Base-by-base conservation (phyloP, 371 early-diverging fungal genomes). In the Mortierella sp. region DNA sequence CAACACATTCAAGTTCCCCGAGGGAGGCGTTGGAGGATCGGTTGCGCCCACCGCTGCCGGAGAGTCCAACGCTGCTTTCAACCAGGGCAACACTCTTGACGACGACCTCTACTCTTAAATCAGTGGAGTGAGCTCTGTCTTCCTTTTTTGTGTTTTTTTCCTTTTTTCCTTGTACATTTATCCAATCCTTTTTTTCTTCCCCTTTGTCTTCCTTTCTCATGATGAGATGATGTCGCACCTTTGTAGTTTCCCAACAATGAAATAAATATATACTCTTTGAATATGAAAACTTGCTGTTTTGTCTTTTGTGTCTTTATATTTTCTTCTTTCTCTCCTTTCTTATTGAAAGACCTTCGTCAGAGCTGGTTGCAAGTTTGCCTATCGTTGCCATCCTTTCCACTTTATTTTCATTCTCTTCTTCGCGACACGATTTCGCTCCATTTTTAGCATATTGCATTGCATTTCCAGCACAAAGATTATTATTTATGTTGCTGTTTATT, bases 1-100 rank as follows among this genome's bases (percentile, higher is more conserved):
- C 88, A 97, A 96, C 75, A 80, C 89, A 7, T 98, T 98, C 94
- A 97, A 96, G 93, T 98, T 98, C 96, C 98, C 99, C 71, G 96
- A 95, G 85, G 94, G 93, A 49, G 93, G 93, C 49, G 83, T 90
- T 72, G 92, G 90, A 18, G 92, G 90, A 72, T 87, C 87, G 4
- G 76, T 38, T 38, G 87, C 78, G 8, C 87, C 86, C 16, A 16
- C 60, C 60, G 60, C 32, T 56, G 56, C 78, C 88, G 41, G 72
- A 83, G 58, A 84, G 29, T 81, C 86, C 14, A 89, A 89, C 58
- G 77, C 87, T 29, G 88, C 88, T 29, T 90, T 90, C 74, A 89
- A 87, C 44, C 88, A 90, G 77, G 91, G 91, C 65, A 88, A 76
- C 71, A 41, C 70, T 73, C 90, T 87, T 60, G 91, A 91, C 71